Evolutionary conservation across 2,329 filamentous ascomycete genomes (phyloP).

Genomic region (Trichoderma endophyticum): DNA sequence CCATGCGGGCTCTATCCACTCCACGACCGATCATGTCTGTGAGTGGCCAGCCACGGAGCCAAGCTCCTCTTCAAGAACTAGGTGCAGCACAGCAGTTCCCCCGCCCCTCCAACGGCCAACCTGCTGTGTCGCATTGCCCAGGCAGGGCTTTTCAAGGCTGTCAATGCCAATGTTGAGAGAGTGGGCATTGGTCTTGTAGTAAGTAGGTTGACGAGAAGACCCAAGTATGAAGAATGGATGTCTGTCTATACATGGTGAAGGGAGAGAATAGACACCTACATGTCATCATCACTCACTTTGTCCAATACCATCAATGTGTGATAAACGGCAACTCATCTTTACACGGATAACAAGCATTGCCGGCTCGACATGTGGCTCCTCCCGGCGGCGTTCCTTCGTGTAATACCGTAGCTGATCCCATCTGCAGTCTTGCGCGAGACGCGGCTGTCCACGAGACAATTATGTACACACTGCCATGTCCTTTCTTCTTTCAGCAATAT

Average conservation of each 20-base stretch:
- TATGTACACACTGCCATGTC: not conserved
- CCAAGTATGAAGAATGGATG: not conserved
- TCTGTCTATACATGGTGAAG: not conserved
- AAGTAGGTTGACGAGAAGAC: not conserved
- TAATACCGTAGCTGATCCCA: constrained; percentile 3
- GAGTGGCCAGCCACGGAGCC: constrained; percentile 18
- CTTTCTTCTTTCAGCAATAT: constrained; percentile 2
- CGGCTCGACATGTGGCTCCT: not conserved
- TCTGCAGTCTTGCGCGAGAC: constrained; percentile 15
- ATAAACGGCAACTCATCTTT: not conserved
- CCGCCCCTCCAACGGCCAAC: constrained; percentile 9
- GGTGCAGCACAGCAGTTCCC: constrained; percentile 12
- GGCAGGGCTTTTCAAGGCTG: not conserved
- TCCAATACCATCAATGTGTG: not conserved
- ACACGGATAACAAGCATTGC: not conserved
- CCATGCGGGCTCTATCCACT: constrained; percentile 44
- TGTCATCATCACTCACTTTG: not conserved
- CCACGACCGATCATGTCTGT: constrained; percentile 12
- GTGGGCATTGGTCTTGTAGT: not conserved
- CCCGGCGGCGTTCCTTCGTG: not conserved
- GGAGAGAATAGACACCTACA: not conserved
- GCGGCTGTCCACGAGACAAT: constrained; percentile 12
- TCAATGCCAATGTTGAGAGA: not conserved
- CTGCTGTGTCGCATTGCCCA: not conserved
- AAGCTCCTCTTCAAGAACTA: constrained; percentile 17